Percentiles rank a stretch among this genome's conserved stretches.
Conservation (phyloP, 441 rosid genomes). For the Euphorbia celastroides region DNA sequence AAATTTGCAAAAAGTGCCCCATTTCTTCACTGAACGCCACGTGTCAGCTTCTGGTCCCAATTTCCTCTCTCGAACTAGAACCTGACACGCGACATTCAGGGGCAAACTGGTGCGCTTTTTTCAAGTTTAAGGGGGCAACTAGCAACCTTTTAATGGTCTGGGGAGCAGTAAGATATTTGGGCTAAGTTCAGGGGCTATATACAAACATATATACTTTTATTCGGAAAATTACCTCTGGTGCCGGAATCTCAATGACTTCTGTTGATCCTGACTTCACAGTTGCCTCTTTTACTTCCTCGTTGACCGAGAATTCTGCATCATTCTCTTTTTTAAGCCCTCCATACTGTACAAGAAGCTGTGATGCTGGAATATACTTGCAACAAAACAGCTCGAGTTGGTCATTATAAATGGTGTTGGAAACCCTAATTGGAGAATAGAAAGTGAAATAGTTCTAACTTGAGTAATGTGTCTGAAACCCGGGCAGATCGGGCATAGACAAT, state of each 20-base stretch:
- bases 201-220: no score
- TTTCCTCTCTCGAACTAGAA: no score
- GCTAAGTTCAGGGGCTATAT: no score
- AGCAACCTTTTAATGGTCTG: no score
- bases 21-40: no score
- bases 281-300: constrained; percentile 33
- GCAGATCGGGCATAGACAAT: constrained; percentile 35
- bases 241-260: constrained; percentile 35
- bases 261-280: constrained; percentile 35
- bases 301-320: constrained; percentile 36
- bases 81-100: no score
- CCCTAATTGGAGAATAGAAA: neutral
- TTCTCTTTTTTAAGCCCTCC: constrained; percentile 52
- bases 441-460: constrained; percentile 35
- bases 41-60: no score
- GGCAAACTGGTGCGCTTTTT: no score
- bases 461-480: constrained; percentile 38
- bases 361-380: constrained; percentile 41
- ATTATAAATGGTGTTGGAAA: neutral
- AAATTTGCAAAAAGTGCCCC: no score
- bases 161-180: no score
- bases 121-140: no score
- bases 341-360: constrained; percentile 41
- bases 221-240: constrained; percentile 26
- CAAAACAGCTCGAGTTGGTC: neutral